Conservation (phyloP, 768 basidiomycete species). For the Sporobolomyces phaffii region DNA sequence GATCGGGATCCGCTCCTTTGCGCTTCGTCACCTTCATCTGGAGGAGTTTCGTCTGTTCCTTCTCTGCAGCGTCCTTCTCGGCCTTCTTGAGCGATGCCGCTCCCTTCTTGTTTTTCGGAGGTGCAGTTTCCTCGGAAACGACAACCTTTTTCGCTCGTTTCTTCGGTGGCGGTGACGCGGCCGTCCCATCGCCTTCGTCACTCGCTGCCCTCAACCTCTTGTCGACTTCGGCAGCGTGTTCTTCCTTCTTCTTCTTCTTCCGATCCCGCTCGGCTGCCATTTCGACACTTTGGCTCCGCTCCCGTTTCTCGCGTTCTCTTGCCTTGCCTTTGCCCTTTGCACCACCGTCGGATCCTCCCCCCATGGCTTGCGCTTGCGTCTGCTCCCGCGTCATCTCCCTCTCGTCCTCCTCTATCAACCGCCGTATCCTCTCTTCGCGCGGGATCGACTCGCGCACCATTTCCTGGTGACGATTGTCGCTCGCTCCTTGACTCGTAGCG, state of each 20-base stretch:
- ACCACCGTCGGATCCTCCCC: conserved; percentile 65
- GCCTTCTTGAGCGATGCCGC: conserved; percentile 26
- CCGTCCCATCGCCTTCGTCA: background rate
- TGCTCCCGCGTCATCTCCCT: conserved; percentile 40
- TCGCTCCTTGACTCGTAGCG: conserved; percentile 50
- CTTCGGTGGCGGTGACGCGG: background rate
- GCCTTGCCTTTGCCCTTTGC: conserved; percentile 48
- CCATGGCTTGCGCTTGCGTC: conserved; percentile 39
- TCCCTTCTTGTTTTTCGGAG: conserved; percentile 27
- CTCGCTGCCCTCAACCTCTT: background rate
- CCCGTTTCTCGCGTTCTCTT: conserved; percentile 12
- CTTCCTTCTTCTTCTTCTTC: conserved; percentile 20
- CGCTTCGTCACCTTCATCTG: conserved; percentile 32
- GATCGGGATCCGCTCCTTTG: conserved; percentile 16
- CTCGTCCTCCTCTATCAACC: conserved; percentile 65
- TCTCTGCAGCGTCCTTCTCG: conserved; percentile 28
- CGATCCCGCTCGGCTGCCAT: conserved; percentile 8
- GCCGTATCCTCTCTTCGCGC: conserved; percentile 71
- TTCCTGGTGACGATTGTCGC: background rate
- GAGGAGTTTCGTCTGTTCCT: conserved; percentile 18
- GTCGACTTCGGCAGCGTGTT: conserved; percentile 3
- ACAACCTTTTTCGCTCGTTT: conserved; percentile 12
- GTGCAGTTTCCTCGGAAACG: background rate
- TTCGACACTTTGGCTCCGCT: background rate
- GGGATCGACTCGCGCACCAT: conserved; percentile 41